Base-by-base conservation (phyloP, 805 yeast species). In the Kluyveromyces aestuarii region DNA sequence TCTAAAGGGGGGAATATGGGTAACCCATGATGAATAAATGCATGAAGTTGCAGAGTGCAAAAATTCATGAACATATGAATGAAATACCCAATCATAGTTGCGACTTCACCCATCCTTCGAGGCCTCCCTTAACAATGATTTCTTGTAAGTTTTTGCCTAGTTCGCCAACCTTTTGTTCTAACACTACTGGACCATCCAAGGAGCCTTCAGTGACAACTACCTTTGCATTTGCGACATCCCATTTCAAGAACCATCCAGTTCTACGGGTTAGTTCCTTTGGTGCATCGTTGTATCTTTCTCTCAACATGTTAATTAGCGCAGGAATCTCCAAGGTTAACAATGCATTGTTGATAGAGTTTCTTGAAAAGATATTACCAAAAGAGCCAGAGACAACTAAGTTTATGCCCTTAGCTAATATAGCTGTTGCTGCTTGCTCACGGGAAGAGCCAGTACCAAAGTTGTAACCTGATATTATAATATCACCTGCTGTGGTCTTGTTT, bases 341-440 rank as follows among this genome's bases (percentile, higher is more conserved):
- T 1, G 99, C 99, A 66, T 93, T 93, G 75, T 93, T 93, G 69
- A 95, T 93, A 50, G 96, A 82, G 74, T 93, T 93, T 72, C 99
- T 80, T 49, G 90, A 84, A 71, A 93, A 93, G 59, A 91, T 93
- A 73, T 93, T 95, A 61, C 97, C 96, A 63, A 93, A 93, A 1
- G 98, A 91, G 35, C 99, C 99, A 13, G 96, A 86, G 50, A 95
- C 96, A 19, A 93, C 96, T 56, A 93, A 73, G 57, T 81, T 80
- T 77, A 93, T 88, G 55, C 89, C 98, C 61, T 95, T 80, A 40
- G 99, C 98, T 55, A 93, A 75, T 51, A 93, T 84, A 19, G 95
- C 90, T n/a, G 99, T 93, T 35, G 99, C 99, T 3, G 99, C 99
- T 72, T 93, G 99, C 67, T 93, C 99, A 71, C 99, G 82, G 25